Conservation (phyloP, 2,329 filamentous ascomycete genomes). For the Teratosphaeria viscida region DNA sequence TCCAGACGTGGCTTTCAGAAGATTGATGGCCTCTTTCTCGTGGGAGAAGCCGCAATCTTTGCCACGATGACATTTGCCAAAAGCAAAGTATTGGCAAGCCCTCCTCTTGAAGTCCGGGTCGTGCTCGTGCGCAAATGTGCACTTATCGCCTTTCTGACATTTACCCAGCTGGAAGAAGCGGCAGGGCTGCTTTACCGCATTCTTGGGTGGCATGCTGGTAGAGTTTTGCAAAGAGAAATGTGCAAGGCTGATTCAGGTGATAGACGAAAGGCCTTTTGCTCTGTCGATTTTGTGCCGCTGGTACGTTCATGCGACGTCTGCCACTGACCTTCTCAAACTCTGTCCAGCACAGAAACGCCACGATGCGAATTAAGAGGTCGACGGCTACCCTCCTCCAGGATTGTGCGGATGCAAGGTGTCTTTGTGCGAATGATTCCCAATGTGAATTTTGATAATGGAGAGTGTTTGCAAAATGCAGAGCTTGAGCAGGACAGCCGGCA, state of each 20-base stretch:
- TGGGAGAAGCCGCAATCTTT: conserved; percentile 10
- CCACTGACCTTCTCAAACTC: neutral
- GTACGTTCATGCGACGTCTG: neutral
- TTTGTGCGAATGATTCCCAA: neutral
- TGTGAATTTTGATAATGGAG: neutral
- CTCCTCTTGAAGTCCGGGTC: conserved; percentile 6
- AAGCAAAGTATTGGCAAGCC: neutral
- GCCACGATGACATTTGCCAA: conserved; percentile 2
- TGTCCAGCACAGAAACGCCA: neutral
- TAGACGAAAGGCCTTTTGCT: neutral
- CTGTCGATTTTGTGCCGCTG: neutral
- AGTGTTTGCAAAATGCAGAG: neutral
- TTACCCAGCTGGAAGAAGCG: conserved; percentile 44
- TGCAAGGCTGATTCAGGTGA: neutral
- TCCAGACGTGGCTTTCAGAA: neutral
- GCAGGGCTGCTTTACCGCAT: conserved; percentile 23
- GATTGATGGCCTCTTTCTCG: neutral
- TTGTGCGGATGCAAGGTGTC: neutral
- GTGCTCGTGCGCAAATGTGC: conserved; percentile 22
- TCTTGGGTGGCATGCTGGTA: neutral
- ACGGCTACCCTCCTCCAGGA: neutral
- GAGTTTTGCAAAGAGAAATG: neutral
- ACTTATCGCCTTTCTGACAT: conserved; percentile 36
- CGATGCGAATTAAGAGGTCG: neutral
- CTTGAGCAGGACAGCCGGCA: neutral